Base-by-base conservation (phyloP, 345 rosid genomes). In the Hibiscus tridactylites region DNA sequence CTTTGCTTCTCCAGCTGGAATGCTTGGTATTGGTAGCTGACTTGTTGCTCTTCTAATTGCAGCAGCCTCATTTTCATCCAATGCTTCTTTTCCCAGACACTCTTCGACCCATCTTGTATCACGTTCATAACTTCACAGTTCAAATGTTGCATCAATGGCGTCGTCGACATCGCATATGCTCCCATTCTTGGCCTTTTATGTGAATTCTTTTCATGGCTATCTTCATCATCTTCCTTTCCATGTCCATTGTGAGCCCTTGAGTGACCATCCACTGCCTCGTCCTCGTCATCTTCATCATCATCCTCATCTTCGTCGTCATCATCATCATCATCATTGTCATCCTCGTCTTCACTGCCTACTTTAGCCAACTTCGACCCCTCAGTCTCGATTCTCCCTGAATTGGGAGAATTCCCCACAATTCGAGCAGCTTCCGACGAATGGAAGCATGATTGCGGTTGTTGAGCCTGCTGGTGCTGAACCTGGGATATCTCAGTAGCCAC, bases 1-100 rank as follows among this genome's bases (percentile, higher is more conserved):
- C 95, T 85, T 78, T 91, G 94, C 85, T 88, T 96, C 86, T 96
- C 99, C 9, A 96, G 86, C 81, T 89, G 91, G 35, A 78, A 83
- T 1, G 90, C 92, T 73, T 92, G 83, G 76, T 65, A 74, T 65
- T 83, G 89, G 71, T 84, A 89, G 77, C 79, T 83, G 33, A 96
- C 80, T 77, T 81, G 89, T 79, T 83, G 90, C 80, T 92, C 93
- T 73, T 96, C 98, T 9, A 92, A 24, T 76, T 88, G 88, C 79
- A 92, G 8, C 46, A 82, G 17, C 76, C 77, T 92, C 75, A 67
- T 65, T 79, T 65, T 91, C 82, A 91, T 73, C 94, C 96, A 92
- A 17, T 96, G 98, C 78, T 82, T 88, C 96, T 96, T 96, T 84
- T 92, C 99, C 93, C 88, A 83, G 17, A 75, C 76, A 72, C 86